Conservation (phyloP, 495 filamentous ascomycete genomes). For the Pseudevernia furfuracea region DNA sequence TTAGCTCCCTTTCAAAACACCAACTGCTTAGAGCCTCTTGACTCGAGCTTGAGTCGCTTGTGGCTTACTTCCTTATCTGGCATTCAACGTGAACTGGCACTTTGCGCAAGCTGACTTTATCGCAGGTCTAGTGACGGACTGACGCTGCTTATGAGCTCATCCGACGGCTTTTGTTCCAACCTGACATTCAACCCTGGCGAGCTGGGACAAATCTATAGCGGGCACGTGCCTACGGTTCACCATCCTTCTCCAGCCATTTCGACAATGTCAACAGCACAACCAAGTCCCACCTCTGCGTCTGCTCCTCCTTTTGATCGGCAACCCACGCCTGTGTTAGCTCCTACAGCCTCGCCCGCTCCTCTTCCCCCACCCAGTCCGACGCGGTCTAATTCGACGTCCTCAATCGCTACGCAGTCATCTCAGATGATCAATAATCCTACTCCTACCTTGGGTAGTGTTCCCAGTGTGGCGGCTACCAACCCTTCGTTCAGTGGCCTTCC, state of each 20-base stretch:
- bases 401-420: slow-evolving; percentile 58
- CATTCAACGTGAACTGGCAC: not conserved
- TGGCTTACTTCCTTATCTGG: no score
- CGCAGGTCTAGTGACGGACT: slow-evolving; percentile 86
- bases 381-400: slow-evolving; percentile 78
- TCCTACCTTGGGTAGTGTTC: slow-evolving; percentile 63
- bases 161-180: slow-evolving; percentile 94
- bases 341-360: slow-evolving; percentile 34
- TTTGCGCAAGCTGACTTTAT: slow-evolving; percentile 9
- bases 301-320: slow-evolving; percentile 44
- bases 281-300: slow-evolving; percentile 57
- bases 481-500: slow-evolving; percentile 53
- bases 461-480: slow-evolving; percentile 62
- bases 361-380: slow-evolving; percentile 60
- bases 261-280: slow-evolving; percentile 46
- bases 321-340: slow-evolving; percentile 42
- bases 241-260: slow-evolving; percentile 35
- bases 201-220: slow-evolving; percentile 76
- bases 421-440: slow-evolving; percentile 63
- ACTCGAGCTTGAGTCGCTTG: no score
- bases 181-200: slow-evolving; percentile 79
- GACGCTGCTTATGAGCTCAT: slow-evolving; percentile 90
- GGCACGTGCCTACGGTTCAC: slow-evolving; percentile 49
- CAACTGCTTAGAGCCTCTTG: no score
- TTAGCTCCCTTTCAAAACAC: no score